A percentile compares a stretch with the other conserved stretches of the same genome.
Conservation (phyloP, 208 protist genomes). For the Crithidia bombi region DNA sequence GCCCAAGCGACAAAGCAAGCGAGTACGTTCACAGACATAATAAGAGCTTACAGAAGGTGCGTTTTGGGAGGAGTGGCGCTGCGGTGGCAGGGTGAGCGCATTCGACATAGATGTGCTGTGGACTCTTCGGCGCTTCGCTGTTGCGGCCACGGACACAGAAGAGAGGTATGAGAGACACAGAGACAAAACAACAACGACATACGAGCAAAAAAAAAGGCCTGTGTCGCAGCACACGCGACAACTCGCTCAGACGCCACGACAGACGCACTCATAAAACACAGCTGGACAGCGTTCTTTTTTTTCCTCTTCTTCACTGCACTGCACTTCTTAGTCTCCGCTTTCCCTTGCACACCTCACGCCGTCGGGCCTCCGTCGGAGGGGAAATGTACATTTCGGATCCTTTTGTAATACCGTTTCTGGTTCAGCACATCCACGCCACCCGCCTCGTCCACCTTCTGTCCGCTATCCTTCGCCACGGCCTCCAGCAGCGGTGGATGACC, state of each 20-base stretch:
- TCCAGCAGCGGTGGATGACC: constrained; percentile 85
- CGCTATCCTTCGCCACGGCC: constrained; percentile 65
- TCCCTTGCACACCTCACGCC: neutral
- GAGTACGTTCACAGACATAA: no score
- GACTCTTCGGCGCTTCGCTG: no score
- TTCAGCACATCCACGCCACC: constrained; percentile 79
- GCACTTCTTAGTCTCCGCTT: neutral
- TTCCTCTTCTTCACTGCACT: neutral
- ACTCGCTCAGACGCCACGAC: no score
- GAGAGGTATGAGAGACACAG: neutral
- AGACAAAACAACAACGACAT: constrained; percentile 2
- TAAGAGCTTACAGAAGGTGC: no score
- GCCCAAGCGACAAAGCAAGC: no score
- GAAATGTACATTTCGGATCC: constrained; percentile 85
- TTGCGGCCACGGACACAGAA: no score
- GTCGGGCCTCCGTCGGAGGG: constrained; percentile 34
- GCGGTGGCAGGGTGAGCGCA: no score
- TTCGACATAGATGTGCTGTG: no score
- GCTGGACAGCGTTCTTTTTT: no score
- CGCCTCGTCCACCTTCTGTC: constrained; percentile 64
- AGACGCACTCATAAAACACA: no score
- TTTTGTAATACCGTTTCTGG: constrained; percentile 88
- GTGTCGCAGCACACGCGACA: no score
- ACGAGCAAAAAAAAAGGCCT: neutral
- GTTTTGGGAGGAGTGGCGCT: no score